Evolutionary conservation across 148 eudicot genomes (phyloP), one percentile per base, ranked within the genome.

Genomic region (Camellia lanceoleosa): DNA sequence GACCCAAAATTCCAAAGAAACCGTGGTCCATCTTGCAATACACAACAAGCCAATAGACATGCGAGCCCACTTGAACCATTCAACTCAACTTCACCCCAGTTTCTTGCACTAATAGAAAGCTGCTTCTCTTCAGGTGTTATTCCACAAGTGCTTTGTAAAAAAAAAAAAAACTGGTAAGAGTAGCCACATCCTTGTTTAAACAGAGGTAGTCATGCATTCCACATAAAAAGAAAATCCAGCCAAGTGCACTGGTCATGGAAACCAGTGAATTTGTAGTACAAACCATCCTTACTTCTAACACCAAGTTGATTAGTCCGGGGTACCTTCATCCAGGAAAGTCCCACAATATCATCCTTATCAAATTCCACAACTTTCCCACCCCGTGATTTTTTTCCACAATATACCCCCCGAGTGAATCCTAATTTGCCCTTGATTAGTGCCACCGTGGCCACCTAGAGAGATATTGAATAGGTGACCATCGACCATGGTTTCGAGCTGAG

Each of bases 361-460:
- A 96, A 90, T 85, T 94, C 95, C 78, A 94, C 93, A 42, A 94
- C 89, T 87, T 92, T 96, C 12, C 99, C 98, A 60, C 99, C 98
- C 7, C 98, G 98, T 83, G n/a, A 86, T 92, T 86, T 94, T 96
- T 93, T 92, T 96, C 99, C 99, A 96, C 73, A 87, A 54, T 43
- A 96, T 80, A 78, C 95, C 99, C 5, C 91, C 91, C 0, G 98
- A 76, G 80, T 92, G 89, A 74, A n/a, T n/a, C n/a, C 86, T 88
- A 59, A 96, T 87, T 83, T 94, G 97, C 73, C 99, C 99, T 54
- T 83, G 89, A 79, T 68, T 68, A 43, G 90, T 88, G 85, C 98
- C 99, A 54, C 99, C 97, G 63, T 98, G 98, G 74, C 98, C 99
- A 38, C 92, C 90, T n/a, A 93, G 98, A 61, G 98, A 91, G 80